Evolutionary conservation across 78 protist species (phyloP), one percentile per base, ranked within the genome.

Genomic region (Dictyostelium intermedium): DNA sequence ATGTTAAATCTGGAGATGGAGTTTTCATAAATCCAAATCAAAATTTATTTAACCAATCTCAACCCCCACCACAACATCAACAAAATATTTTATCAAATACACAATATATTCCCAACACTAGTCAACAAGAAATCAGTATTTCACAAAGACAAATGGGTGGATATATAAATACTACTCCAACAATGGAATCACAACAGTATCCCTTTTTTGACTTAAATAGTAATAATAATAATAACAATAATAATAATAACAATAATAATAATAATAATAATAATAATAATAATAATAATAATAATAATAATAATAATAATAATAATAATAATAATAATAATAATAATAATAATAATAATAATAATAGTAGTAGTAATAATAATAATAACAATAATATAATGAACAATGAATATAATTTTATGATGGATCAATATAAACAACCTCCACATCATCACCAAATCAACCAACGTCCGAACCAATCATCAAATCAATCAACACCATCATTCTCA

Each of bases 401-500:
- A 0, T n/a, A 61, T 34, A 63, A 63, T 8, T 27, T 18, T 32
- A n/a, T 30, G 3, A 18, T 14, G 34, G 23, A 32, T 13, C 60
- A 16, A 76, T 45, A 74, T 34, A 35, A 74, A 74, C 50, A 11
- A 16, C 43, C 13, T 0, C 27, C 20, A 5, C 82, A 41, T 6
- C 82, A 37, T 10, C 50, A 74, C 18, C 82, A 76, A 18, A 34
- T 16, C 2, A 20, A 16, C 1, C 37, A 74, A 37, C 43, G 30
- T 82, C n/a, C 60, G 11, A 82, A 61, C n/a, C 56, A 63, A 23
- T 45, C n/a, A 18, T 50, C 78, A 32, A 82, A 63, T 41, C 70
- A 72, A 66, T 82, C 78, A 14, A 72, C 85, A 9, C 43, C 87
- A 30, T 61, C 73, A 16, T 61, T 82, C 20, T 39, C 37, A 39